Base-by-base conservation (phyloP, 768 basidiomycete species). In the Chalciporus chontae region DNA sequence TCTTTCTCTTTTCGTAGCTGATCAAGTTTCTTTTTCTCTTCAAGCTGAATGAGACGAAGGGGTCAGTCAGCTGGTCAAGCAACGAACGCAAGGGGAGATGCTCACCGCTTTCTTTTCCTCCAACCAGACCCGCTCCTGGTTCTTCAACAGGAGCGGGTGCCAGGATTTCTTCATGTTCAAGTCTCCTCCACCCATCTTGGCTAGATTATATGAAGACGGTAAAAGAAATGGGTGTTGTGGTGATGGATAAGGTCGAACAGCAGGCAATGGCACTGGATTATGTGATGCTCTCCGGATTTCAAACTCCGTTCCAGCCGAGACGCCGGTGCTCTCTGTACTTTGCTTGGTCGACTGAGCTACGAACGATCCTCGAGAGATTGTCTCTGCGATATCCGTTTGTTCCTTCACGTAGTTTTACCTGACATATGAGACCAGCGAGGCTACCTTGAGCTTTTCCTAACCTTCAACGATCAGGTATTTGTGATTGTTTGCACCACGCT, bases 111-210 rank as follows among this genome's bases (percentile, higher is more conserved):
- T 87, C 81, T 95, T 94, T 71, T 99, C 96, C 70, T 95, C 90
- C 48, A 97, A 79, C 95, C 96, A 98, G 62, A 98, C 96, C 81
- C 90, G 84, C 84, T 95, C 92, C 85, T 97, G 95, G 73, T 95
- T 95, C 68, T 92, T 93, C 71, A 96, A 71, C 71, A 95, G 89
- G 78, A 94, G 85, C 80, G 94, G 94, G 69, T 97, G 94, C 94
- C 94, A 97, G 56, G 91, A 94, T 80, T 96, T 95, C 73, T 90
- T 96, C 94, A 98, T 98, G 66, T 98, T 98, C 67, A 97, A 78
- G 70, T 97, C 94, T 53, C 90, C 94, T 51, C 94, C 94, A 83
- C 94, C 94, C 94, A 97, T 97, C 62, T 87, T 96, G 78, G 60
- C 59, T 63, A 48, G 53, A 44, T 64, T 61, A 49, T 50, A 48